Base-by-base conservation (phyloP, 352 stramenopile genomes). In the Phytophthora pistaciae region DNA sequence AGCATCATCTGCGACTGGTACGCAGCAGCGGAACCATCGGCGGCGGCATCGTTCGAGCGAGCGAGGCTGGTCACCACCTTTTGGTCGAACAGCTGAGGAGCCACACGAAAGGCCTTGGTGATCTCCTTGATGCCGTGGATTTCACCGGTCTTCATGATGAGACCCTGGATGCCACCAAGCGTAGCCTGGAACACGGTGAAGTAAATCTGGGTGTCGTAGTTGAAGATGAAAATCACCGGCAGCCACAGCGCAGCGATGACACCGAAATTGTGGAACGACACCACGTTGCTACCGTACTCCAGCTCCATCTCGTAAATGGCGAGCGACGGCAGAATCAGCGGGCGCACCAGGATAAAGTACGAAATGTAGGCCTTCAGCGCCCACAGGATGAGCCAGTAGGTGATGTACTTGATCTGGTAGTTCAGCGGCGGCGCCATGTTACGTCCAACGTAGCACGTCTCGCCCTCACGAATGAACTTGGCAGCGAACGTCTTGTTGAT, bases 131-230 rank as follows among this genome's bases (percentile, higher is more conserved):
- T 83, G 65, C 84, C 84, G 56, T 85, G 83, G 20, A 90, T 88
- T 56, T 93, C 85, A 54, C 85, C 85, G 1, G 84, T 93, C 62
- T 91, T 90, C 85, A 91, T 93, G 27, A 84, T 66, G 0, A 89
- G 62, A 65, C 85, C 85, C 62, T 89, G 72, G 7, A 85, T 66
- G 3, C 64, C 76, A 64, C 85, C 85, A 40, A 88, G 74, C 4
- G 84, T 57, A 42, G 83, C 83, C 56, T 93, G 85, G 66, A 93
- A 91, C 13, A 88, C 70, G 1, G 85, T 91, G 56, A 93, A 93
- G 68, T 91, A 93, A 55, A 93, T 93, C 60, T 93, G 85, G 18
- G 85, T 91, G 62, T 93, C 85, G 70, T 93, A 93, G 66, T 88
- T 91, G 68, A 91, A 93, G 48, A 93, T 87, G 55, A 91, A 91